Evolutionary conservation across 106 monocot species (phyloP).

Genomic region (Dioscorea dumetorum): DNA sequence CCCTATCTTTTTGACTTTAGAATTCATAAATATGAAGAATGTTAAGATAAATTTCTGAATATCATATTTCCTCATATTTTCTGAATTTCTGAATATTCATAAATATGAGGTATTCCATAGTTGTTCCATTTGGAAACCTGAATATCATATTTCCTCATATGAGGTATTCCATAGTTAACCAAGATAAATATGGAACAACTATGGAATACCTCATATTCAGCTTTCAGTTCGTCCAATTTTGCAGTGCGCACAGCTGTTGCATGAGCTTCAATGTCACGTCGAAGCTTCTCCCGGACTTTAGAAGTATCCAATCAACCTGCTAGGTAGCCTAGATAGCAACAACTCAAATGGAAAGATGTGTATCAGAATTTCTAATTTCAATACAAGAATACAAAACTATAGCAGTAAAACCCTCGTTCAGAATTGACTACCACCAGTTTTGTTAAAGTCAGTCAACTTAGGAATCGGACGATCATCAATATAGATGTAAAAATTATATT

Average conservation of each 20-base stretch:
- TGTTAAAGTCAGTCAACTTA: too few relatives aligned
- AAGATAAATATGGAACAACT: background rate
- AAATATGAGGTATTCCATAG: constrained; percentile 39
- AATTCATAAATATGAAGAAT: background rate
- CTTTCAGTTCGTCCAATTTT: constrained; percentile 39
- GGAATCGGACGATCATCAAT: too few relatives aligned
- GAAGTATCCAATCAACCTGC: constrained; percentile 47
- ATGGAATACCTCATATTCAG: constrained; percentile 41
- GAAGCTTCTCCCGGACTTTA: constrained; percentile 49
- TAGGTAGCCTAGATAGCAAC: constrained; percentile 28
- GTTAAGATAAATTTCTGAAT: background rate
- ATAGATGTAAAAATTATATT: too few relatives aligned
- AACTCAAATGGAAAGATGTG: constrained; percentile 23
- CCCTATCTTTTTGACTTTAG: background rate
- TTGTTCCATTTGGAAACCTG: background rate
- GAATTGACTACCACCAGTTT: too few relatives aligned
- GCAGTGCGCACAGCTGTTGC: constrained; percentile 32
- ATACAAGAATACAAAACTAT: too few relatives aligned
- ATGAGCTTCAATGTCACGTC: constrained; percentile 56
- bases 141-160: too few relatives aligned
- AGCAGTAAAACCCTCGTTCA: too few relatives aligned
- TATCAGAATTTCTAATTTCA: constrained; percentile 1
- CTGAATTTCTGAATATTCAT: too few relatives aligned
- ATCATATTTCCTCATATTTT: too few relatives aligned
- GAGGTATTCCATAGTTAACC: too few relatives aligned